phyloP scores from a whole-genome alignment of 805 yeast species.

The Saccharomycopsis fibuligera region DNA sequence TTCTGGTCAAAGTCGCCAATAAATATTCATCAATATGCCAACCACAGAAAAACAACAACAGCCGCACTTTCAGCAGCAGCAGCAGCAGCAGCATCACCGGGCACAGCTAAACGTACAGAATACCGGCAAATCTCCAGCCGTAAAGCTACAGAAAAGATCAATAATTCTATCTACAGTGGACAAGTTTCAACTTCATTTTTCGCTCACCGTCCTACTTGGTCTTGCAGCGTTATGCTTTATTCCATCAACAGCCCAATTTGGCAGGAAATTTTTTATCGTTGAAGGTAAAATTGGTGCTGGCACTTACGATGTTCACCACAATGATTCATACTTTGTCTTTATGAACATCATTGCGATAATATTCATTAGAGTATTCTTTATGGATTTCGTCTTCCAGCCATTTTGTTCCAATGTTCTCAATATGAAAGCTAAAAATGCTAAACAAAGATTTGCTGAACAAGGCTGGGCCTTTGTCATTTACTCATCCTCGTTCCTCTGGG shows the following conservation, averaged over 20 bases:
- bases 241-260: conserved; percentile 8
- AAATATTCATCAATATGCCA: too few relatives aligned
- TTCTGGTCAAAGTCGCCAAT: too few relatives aligned
- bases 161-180: neutral
- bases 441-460: conserved; percentile 77
- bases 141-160: neutral
- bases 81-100: neutral
- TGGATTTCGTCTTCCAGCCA: conserved; percentile 54
- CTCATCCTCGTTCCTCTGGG: conserved; percentile 46
- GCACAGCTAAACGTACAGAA: neutral
- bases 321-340: conserved; percentile 49
- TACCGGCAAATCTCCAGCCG: neutral
- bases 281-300: conserved; percentile 15
- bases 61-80: neutral
- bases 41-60: too few relatives aligned
- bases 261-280: conserved; percentile 4
- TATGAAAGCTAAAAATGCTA: conserved; percentile 44
- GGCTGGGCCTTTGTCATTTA: conserved; percentile 70
- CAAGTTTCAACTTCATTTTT: conserved; percentile 7
- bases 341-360: conserved; percentile 51
- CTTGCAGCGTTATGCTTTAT: conserved; percentile 1
- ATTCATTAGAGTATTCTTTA: conserved; percentile 52
- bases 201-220: neutral
- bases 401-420: conserved; percentile 38
- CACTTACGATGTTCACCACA: conserved; percentile 47